Base-by-base conservation (phyloP, 305 asterid species). In the Coffea humblotiana region DNA sequence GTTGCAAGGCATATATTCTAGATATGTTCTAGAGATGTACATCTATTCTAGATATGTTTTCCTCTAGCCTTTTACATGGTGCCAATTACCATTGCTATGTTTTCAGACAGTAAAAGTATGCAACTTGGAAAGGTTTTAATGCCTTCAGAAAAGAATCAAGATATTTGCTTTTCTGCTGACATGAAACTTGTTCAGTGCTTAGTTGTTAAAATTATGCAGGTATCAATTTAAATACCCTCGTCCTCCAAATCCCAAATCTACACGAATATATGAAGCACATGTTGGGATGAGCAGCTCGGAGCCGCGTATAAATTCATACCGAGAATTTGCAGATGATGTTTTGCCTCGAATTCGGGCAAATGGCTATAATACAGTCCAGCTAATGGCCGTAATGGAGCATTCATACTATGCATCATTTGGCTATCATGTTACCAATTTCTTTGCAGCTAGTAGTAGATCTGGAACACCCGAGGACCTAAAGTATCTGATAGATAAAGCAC, bases 301-400 rank as follows among this genome's bases (percentile, higher is more conserved):
- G 84, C 96, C 94, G 15, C 88, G 90, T 70, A 85, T 96, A 76
- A 93, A 89, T 84, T 87, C 99, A 60, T 96, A 96, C 69, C 86
- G 95, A 80, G 97, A 94, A 84, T 96, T 96, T 78, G 99, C 99
- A 16, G 98, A 96, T 87, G 88, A 90, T 75, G 85, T 92, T 77
- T 84, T 96, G 87, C 99, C 98, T 83, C 98, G 96, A 67, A 89
- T 96, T 83, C 85, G 78, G 83, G 97, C 91, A 79, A 96, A 96
- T 87, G 90, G 90, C 80, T 96, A 96, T 83, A 96, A 96, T 78
- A 92, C 98, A 69, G 89, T 96, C 86, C 99, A 96, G 91, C 87
- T 96, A 88, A 96, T 96, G 99, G 99, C 98, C 83, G 86, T 96
- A 65, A 96, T 96, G 97, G 99, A 96, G 88, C 99, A 96, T 88